Conservation (phyloP, 2,329 filamentous ascomycete species). For the Pseudopithomyces chartarum region DNA sequence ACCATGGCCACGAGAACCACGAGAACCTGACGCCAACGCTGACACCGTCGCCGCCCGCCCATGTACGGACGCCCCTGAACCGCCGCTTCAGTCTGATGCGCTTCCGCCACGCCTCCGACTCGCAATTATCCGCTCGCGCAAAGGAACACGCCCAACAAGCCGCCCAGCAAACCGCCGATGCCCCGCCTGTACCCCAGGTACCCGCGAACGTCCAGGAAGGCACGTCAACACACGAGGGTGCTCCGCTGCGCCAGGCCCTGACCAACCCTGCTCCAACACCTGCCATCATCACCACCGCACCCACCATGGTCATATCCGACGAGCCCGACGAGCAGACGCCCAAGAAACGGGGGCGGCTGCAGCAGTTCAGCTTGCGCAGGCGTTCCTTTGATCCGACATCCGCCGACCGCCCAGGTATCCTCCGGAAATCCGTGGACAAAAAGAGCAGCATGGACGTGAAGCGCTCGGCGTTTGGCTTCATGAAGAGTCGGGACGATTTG, state of each 20-base stretch:
- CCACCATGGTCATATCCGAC: conserved; percentile 61
- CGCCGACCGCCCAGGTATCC: conserved; percentile 30
- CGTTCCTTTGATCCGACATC: conserved; percentile 44
- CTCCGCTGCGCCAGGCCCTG: conserved; percentile 22
- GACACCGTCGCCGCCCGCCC: conserved; percentile 37
- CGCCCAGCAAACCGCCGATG: conserved; percentile 56
- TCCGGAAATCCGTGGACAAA: conserved; percentile 45
- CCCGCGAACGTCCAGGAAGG: conserved; percentile 32
- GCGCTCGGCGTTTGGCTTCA: conserved; percentile 32
- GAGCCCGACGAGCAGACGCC: conserved; percentile 21
- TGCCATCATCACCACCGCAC: conserved; percentile 88
- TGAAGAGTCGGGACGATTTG: conserved; percentile 33
- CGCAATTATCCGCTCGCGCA: conserved; percentile 77
- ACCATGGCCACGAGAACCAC: no score
- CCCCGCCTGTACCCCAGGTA: conserved; percentile 50
- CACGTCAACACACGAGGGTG: conserved; percentile 16
- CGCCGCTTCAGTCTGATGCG: conserved; percentile 72
- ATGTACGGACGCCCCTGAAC: conserved; percentile 45
- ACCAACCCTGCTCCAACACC: conserved; percentile 49
- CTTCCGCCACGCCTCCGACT: conserved; percentile 91
- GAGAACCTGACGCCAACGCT: conserved; percentile 33
- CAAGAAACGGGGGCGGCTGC: conserved; percentile 39
- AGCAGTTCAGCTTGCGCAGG: conserved; percentile 41
- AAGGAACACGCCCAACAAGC: conserved; percentile 63
- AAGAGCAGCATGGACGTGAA: conserved; percentile 33